Evolutionary conservation across 345 rosid species (phyloP), one percentile per base, ranked within the genome.

Genomic region (Ricinus communis): DNA sequence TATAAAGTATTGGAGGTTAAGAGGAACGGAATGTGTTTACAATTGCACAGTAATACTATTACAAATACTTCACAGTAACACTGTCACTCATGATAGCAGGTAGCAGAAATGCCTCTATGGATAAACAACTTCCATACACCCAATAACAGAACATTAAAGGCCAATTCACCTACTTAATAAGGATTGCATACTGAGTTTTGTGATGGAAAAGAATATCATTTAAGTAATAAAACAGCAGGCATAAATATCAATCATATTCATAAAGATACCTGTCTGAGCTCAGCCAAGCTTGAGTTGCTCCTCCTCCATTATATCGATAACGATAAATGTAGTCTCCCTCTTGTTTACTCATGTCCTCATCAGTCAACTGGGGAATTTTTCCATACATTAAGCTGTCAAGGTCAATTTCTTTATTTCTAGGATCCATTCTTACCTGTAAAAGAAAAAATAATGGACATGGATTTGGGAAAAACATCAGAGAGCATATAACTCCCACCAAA

Each of bases 241-340:
- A 9, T 55, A 28, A 22, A n/a, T 11, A 18, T 56, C 25, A 30
- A 59, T 21, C 10, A 22, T 28, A 14, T 18, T 27, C 14, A 18
- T 12, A 4, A 38, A 4, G 9, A 69, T 79, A 93, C 99, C 99
- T 89, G 85, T 91, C 93, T 68, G 97, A 91, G 72, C 87, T 85
- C 77, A 96, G 81, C 99, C 99, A 96, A 78, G 90, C 98, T 88
- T 96, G 99, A 79, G 98, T 83, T 62, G 99, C 97, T 77, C 98
- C 99, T 60, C 99, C 99, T 49, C 97, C 97, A 84, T 91, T 88
- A 83, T 96, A 96, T 65, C 89, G 87, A 81, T 96, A 96, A 57
- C 91, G 94, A 80, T 96, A 96, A 74, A 96, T 82, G 77, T 96
- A 96, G 70, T 82, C 96, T 51, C 93, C 98, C 80, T 93, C 98